phyloP scores from a whole-genome alignment of 805 yeast genomes.

The Saccharomycopsis javanensis region DNA sequence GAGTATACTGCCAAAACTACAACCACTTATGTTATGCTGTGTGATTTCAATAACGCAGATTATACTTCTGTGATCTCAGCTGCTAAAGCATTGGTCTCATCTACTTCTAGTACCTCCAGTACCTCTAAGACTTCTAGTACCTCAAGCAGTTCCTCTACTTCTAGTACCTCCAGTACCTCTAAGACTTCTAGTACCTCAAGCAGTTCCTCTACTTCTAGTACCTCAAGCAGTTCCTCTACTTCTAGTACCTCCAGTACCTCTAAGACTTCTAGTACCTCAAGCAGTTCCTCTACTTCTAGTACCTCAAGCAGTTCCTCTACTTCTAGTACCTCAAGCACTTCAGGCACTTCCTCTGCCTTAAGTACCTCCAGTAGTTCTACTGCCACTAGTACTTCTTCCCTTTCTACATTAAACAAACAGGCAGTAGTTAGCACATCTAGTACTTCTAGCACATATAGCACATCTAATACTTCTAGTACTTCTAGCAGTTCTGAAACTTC shows the following conservation, averaged over 20 bases:
- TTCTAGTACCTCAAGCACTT: constrained; percentile 4
- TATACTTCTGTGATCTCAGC: constrained; percentile 3
- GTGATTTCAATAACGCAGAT: constrained; percentile 5
- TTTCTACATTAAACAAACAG: constrained; percentile 4
- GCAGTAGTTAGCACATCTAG: neutral
- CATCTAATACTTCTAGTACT: constrained; percentile 3
- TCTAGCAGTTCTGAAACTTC: neutral
- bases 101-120: neutral
- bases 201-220: neutral
- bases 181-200: neutral
- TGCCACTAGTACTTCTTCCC: constrained; percentile 6
- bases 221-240: constrained; percentile 6
- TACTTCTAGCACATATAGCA: neutral
- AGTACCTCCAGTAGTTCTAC: neutral
- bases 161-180: neutral
- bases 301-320: constrained; percentile 10
- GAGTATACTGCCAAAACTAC: constrained; percentile 5
- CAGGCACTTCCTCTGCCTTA: neutral
- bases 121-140: neutral
- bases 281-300: neutral
- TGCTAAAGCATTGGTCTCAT: neutral
- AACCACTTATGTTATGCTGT: neutral
- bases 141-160: neutral
- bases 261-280: neutral
- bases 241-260: constrained; percentile 10